phyloP scores from a whole-genome alignment of 345 rosid genomes.

The Chamaenerion angustifolium region DNA sequence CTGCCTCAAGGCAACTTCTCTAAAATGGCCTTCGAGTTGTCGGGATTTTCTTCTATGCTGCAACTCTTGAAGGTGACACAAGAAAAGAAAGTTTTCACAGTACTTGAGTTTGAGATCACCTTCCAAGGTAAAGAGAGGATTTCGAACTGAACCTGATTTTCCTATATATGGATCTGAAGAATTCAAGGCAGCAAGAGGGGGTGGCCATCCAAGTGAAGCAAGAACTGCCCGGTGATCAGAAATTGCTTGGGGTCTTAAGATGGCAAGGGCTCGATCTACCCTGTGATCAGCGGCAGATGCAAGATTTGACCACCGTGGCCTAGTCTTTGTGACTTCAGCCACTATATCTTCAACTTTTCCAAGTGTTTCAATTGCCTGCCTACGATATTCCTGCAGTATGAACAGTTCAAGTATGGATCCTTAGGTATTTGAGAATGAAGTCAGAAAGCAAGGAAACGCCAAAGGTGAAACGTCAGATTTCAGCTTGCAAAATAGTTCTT shows the following conservation, averaged over 20 bases:
- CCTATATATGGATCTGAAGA: conserved; percentile 32
- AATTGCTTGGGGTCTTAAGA: conserved; percentile 81
- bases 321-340: conserved; percentile 40
- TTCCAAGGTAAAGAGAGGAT: conserved; percentile 72
- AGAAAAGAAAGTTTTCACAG: conserved; percentile 66
- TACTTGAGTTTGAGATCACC: conserved; percentile 59
- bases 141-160: conserved; percentile 33
- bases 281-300: conserved; percentile 84
- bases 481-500: conserved; percentile 12
- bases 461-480: not conserved
- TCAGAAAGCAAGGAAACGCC: not conserved
- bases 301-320: conserved; percentile 65
- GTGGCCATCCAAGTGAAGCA: conserved; percentile 88
- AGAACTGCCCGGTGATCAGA: conserved; percentile 78
- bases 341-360: conserved; percentile 52
- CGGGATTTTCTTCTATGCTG: conserved; percentile 73
- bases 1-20: conserved; percentile 52
- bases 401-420: not conserved
- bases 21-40: conserved; percentile 59
- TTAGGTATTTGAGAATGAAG: not conserved
- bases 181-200: conserved; percentile 49
- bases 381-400: conserved; percentile 39
- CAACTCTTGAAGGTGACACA: conserved; percentile 70
- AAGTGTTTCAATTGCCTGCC: conserved; percentile 47
- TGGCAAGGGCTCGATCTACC: conserved; percentile 81